phyloP scores from a whole-genome alignment of 2,329 filamentous ascomycete species.

The Aspergillus sp. region DNA sequence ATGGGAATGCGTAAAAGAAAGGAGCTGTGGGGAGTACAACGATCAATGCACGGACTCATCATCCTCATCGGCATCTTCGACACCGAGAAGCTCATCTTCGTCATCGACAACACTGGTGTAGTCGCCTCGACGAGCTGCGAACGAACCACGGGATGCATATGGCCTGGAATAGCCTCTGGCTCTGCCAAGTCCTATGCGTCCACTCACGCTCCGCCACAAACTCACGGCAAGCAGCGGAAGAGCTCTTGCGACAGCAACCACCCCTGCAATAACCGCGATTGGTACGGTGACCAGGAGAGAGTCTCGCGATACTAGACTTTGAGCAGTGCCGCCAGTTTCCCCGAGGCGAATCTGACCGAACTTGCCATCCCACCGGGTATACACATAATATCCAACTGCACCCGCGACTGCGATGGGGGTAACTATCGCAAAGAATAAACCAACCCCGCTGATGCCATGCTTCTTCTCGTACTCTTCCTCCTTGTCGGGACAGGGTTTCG shows the following conservation, averaged over 20 bases:
- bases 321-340: constrained; percentile 49
- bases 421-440: constrained; percentile 81
- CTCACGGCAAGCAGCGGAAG: constrained; percentile 71
- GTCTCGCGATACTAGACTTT: constrained; percentile 63
- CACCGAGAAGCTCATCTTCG: constrained; percentile 85
- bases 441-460: constrained; percentile 67
- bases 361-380: constrained; percentile 79
- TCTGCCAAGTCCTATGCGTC: constrained; percentile 49
- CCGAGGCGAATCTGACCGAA: constrained; percentile 92
- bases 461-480: constrained; percentile 79
- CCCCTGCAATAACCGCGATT: constrained; percentile 75
- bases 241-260: constrained; percentile 70
- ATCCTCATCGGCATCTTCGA: constrained; percentile 88
- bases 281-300: constrained; percentile 79
- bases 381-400: constrained; percentile 79
- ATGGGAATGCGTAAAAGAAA: background rate
- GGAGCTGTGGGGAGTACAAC: background rate
- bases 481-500: constrained; percentile 70
- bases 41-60: constrained; percentile 39
- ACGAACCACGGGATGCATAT: constrained; percentile 86
- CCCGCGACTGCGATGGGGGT: constrained; percentile 71
- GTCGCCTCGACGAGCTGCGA: constrained; percentile 81
- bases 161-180: constrained; percentile 58
- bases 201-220: constrained; percentile 66
- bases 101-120: constrained; percentile 89